A percentile compares a stretch with the other conserved stretches of the same genome.
These are phyloP conservation scores for Pterocarpus macrocarpus DNA, from an alignment of 306 rosid species.

Conservation along the genomic window DNA sequence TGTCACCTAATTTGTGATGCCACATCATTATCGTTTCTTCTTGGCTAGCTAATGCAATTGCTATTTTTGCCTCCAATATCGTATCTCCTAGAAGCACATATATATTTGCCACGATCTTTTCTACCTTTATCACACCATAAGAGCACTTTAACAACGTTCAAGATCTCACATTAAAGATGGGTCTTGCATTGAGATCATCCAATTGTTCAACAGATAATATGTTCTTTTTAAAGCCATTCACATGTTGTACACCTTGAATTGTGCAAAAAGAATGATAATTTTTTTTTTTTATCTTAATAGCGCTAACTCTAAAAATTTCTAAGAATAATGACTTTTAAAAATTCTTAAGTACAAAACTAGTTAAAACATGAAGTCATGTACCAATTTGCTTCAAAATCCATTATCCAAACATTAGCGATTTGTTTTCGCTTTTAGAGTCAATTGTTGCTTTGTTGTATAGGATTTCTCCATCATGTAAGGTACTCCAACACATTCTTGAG, in stretches of 20 bases:
- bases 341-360: neutral
- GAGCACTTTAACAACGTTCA: neutral
- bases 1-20: neutral
- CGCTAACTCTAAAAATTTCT: no score
- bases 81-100: neutral
- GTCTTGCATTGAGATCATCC: neutral
- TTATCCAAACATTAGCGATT: no score
- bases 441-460: neutral
- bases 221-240: neutral
- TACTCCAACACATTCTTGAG: neutral
- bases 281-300: no score
- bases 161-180: neutral
- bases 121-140: neutral
- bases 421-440: neutral
- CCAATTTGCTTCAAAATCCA: neutral
- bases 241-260: neutral
- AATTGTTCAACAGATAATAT: neutral
- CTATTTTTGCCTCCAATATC: neutral
- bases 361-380: neutral
- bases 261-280: neutral
- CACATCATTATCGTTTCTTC: neutral
- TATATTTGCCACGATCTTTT: neutral
- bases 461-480: neutral
- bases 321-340: no score
- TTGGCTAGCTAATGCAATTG: neutral